Evolutionary conservation across 2,329 filamentous ascomycete genomes (phyloP), one percentile per base, ranked within the genome.

Genomic region (Ophiostoma ulmi): DNA sequence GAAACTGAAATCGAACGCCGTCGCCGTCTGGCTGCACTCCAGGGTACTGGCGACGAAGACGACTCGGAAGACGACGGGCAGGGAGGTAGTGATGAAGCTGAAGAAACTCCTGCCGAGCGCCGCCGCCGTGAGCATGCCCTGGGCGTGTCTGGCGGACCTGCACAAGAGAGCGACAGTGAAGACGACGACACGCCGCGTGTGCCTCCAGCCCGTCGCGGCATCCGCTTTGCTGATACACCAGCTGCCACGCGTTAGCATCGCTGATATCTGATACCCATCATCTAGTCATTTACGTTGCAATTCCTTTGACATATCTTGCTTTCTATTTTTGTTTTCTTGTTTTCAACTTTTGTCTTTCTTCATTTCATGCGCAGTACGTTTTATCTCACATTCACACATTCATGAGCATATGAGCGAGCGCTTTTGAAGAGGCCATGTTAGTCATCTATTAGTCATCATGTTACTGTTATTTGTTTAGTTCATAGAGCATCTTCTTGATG

Each of bases 71-170:
- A 68, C 5, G 26, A 11, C 20, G 35, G 3, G 26, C 13, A 5
- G 1, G 66, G 10, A 5, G 31, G 38, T 5, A 39, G 48, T 17
- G 67, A 31, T 4, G 70, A 67, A 14, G 61, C 22, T 3, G 67
- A 81, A 44, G 91, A 94, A 79, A 93, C 91, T 0, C 89, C 90
- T 0, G 91, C 91, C 0, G 92, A 94, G 78, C 84, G 90, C 71
- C 85, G 90, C 58, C 83, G 92, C 69, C 86, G 92, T 75, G 88
- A 93, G 75, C 91, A 91, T 0, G 92, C 91, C 0, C 80, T 94
- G 1, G 91, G 91, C 11, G 82, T 91, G 72, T 65, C 63, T 38
- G 36, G 36, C 10, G 63, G 36, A 6, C 35, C 63, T n/a, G 80
- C 81, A 20, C 80, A 77, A 8, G 79, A 78, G 0, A 81, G 81